These are phyloP conservation scores for Xylaria venustula DNA, from an alignment of 495 filamentous ascomycete species.

Conservation along the genomic window DNA sequence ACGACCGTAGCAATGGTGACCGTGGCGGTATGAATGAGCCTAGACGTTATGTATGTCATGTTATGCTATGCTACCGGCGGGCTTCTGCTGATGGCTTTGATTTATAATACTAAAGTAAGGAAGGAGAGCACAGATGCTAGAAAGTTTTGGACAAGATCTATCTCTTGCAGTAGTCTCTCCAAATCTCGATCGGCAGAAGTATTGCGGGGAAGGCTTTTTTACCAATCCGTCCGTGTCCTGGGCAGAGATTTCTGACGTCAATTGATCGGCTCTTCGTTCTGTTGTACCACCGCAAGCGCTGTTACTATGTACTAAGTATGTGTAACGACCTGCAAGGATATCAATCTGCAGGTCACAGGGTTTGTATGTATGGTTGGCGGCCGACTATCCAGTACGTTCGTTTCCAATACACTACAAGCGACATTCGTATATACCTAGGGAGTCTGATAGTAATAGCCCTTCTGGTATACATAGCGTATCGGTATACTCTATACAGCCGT, in stretches of 20 bases:
- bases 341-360: background rate
- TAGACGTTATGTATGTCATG: too few relatives aligned
- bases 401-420: background rate
- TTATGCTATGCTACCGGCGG: too few relatives aligned
- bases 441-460: background rate
- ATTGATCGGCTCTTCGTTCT: background rate
- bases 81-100: background rate
- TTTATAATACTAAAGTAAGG: too few relatives aligned
- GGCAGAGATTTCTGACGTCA: conserved; percentile 8
- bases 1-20: too few relatives aligned
- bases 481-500: too few relatives aligned
- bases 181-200: conserved; percentile 1
- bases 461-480: too few relatives aligned
- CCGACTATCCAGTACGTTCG: too few relatives aligned
- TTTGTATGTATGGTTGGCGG: background rate
- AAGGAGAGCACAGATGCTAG: background rate
- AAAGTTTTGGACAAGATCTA: conserved; percentile 1
- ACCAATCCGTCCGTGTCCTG: background rate
- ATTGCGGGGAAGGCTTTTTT: conserved; percentile 2
- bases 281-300: background rate
- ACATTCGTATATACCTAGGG: conserved; percentile 3
- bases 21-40: too few relatives aligned
- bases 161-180: conserved; percentile 1
- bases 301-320: background rate
- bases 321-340: background rate